Evolutionary conservation across 495 filamentous ascomycete species (phyloP).

Genomic region (Bryoglossum gracile): DNA sequence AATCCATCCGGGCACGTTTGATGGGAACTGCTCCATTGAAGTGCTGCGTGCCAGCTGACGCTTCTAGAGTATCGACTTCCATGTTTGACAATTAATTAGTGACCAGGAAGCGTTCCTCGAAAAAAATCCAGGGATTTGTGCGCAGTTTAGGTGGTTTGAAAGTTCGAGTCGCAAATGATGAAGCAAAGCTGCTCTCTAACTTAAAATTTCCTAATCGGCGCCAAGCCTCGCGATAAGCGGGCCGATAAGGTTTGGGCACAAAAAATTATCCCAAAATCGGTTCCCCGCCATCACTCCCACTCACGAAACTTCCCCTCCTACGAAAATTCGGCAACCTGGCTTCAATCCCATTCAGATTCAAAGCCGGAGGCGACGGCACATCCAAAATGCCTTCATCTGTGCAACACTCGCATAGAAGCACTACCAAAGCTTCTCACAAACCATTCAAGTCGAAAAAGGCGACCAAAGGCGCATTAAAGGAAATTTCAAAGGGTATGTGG

Average conservation of each 20-base stretch:
- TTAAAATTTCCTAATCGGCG: constrained; percentile 1
- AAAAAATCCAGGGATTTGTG: neutral
- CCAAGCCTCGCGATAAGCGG: constrained; percentile 8
- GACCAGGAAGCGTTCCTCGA: neutral
- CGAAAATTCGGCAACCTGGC: too few relatives aligned
- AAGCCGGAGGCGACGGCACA: constrained; percentile 66
- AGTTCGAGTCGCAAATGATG: too few relatives aligned
- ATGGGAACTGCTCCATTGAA: constrained; percentile 41
- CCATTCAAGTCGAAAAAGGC: constrained; percentile 85
- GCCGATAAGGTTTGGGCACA: neutral
- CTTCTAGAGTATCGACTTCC: constrained; percentile 15
- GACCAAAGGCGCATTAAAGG: constrained; percentile 77
- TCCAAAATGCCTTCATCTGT: constrained; percentile 53
- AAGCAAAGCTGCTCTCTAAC: too few relatives aligned
- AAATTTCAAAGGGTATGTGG: constrained; percentile 69
- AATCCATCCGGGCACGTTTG: constrained; percentile 36
- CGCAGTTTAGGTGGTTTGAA: too few relatives aligned
- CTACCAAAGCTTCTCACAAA: constrained; percentile 80
- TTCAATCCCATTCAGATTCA: constrained; percentile 81
- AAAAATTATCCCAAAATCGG: constrained; percentile 15
- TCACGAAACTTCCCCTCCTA: neutral
- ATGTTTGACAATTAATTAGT: constrained; percentile 6
- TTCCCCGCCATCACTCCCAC: neutral
- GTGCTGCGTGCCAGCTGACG: constrained; percentile 1
- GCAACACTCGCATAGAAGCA: constrained; percentile 80